Evolutionary conservation across 306 rosid species (phyloP).

Genomic region (Rosa multiflora): DNA sequence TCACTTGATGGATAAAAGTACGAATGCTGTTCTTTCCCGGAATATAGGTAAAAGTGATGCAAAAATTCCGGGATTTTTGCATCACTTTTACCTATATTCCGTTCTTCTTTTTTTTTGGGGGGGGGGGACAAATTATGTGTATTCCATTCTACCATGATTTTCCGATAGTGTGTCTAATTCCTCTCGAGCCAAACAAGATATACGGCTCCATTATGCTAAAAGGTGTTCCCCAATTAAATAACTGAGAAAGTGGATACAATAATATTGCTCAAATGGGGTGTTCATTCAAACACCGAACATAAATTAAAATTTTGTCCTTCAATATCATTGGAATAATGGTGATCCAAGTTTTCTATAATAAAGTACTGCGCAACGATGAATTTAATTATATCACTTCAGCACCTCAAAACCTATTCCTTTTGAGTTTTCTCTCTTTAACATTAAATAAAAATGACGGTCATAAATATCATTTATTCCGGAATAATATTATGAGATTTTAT

Average conservation of each 20-base stretch:
- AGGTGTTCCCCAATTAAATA: not conserved
- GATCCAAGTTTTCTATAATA: no score
- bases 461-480: no score
- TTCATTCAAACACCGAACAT: no score
- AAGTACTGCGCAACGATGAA: no score
- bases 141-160: constrained; percentile 3
- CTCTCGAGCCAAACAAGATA: constrained; percentile 7
- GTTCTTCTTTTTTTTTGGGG: not conserved
- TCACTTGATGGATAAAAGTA: not conserved
- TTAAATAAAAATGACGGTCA: no score
- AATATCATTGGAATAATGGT: no score
- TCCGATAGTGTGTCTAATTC: not conserved
- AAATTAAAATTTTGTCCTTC: not conserved
- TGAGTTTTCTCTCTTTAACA: no score
- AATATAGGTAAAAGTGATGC: no score
- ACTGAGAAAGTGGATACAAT: not conserved
- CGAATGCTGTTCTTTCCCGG: not conserved
- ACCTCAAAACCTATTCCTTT: no score
- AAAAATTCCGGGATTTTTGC: not conserved
- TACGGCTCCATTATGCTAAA: not conserved
- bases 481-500: no score
- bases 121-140: not conserved
- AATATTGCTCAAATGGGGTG: not conserved
- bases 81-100: not conserved
- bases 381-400: no score